Evolutionary conservation across 2,329 filamentous ascomycete species (phyloP), one percentile per base, ranked within the genome.

Genomic region (Basipetospora sp.): DNA sequence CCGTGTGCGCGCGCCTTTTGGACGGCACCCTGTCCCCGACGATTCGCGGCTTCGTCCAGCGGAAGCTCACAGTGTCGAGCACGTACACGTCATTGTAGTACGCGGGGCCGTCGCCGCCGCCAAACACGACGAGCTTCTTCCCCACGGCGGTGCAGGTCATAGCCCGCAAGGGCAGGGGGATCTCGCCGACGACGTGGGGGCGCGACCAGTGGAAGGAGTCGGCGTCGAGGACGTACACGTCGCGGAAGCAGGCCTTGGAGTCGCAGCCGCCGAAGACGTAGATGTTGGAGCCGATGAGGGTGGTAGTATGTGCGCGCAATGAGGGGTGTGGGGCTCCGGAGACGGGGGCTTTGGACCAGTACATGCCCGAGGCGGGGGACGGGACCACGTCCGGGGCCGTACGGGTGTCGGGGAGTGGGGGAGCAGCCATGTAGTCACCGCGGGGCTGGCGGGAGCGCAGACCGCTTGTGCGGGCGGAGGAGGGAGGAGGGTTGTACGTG

Each of bases 81-180:
- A 81, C 73, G 51, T 80, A 80, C 15, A 81, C 69, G 47, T 80
- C 74, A 49, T 80, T 80, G 54, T 80, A 80, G 54, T 81, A 81
- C 17, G 73, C 69, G 1, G 76, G 76, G 0, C 77, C 77, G 48
- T 81, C 77, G 40, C 77, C 77, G 31, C 77, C 77, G 38, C 77
- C 77, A 49, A 81, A 80, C 2, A 81, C 65, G 31, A 81, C 68
- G 19, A 81, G 63, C 54, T 78, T 80, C 60, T 79, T 79, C 45
- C 74, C 74, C 15, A 80, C 74, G 17, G 76, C 74, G 4, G 77
- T 81, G 50, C 74, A 79, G 5, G 77, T 80, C 77, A 81, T 81
- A 46, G 77, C 77, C 28, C 77, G 66, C 43, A 81, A 58, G 11
- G 76, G 75, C 39, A 71, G 64, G 10, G 77, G 77, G 5, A 77